A percentile compares a stretch with the other conserved stretches of the same genome.
Evolutionary conservation across 176 grass and related monocot genomes (phyloP).

Genomic region (Phoenix dactylifera): DNA sequence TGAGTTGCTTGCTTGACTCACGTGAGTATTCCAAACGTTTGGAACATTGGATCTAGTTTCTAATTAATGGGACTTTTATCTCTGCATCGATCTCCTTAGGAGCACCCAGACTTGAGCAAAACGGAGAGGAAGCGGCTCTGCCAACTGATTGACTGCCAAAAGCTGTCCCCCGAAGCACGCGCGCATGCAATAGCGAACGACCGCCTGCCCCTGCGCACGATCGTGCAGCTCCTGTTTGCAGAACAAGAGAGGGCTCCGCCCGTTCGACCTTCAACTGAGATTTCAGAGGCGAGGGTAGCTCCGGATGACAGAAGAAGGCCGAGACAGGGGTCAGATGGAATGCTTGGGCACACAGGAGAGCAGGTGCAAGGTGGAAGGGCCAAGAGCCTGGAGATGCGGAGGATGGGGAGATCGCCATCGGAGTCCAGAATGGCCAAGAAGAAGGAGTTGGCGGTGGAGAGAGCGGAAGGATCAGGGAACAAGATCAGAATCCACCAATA

Average conservation of each 20-base stretch:
- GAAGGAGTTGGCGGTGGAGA: constrained; percentile 32
- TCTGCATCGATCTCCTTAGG: constrained; percentile 20
- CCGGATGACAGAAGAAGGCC: constrained; percentile 14
- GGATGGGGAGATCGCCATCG: constrained; percentile 35
- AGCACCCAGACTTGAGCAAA: constrained; percentile 76
- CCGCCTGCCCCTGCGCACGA: constrained; percentile 70
- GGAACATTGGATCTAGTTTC: too few species aligned
- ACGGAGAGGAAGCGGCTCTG: constrained; percentile 72
- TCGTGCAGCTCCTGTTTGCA: constrained; percentile 81
- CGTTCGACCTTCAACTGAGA: constrained; percentile 2
- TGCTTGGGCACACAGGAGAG: constrained; percentile 22
- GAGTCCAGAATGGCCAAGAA: constrained; percentile 28
- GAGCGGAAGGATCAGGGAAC: constrained; percentile 8
- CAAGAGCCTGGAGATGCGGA: neutral
- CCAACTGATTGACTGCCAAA: constrained; percentile 74
- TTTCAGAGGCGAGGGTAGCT: constrained; percentile 14
- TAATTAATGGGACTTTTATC: too few species aligned
- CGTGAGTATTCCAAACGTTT: too few species aligned
- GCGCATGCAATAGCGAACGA: constrained; percentile 69
- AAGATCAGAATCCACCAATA: constrained; percentile 3
- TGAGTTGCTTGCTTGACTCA: too few species aligned
- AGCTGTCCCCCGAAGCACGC: constrained; percentile 55
- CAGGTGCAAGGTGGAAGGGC: constrained; percentile 2
- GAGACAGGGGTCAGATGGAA: constrained; percentile 25
- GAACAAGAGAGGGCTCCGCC: constrained; percentile 52